These are phyloP conservation scores for Tripterygium wilfordii DNA, from an alignment of 177 flowering plant species.

Conservation along the genomic window DNA sequence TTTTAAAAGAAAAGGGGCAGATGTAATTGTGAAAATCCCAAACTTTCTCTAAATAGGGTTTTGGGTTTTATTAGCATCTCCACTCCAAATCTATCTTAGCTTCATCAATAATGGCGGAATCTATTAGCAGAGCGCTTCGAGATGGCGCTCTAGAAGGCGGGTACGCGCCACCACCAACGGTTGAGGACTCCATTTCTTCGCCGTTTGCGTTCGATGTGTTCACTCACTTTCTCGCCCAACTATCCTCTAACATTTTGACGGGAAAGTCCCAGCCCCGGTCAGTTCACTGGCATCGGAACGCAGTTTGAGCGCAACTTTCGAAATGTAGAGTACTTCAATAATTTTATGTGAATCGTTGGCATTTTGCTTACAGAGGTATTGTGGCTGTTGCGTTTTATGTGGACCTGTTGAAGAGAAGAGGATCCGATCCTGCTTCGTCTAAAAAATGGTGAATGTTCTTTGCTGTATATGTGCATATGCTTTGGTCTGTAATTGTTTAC, in stretches of 20 bases:
- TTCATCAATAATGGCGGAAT: slow-evolving; percentile 55
- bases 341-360: no score
- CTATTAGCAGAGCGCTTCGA: slow-evolving; percentile 63
- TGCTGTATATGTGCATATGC: background rate
- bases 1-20: background rate
- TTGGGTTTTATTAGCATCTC: background rate
- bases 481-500: no score
- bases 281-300: no score
- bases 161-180: slow-evolving; percentile 75
- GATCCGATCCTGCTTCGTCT: slow-evolving; percentile 30
- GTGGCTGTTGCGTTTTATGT: slow-evolving; percentile 60
- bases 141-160: slow-evolving; percentile 86
- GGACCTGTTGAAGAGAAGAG: slow-evolving; percentile 50
- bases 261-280: slow-evolving; percentile 70
- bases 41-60: background rate
- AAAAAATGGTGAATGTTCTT: slow-evolving; percentile 42
- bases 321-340: no score
- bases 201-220: slow-evolving; percentile 64
- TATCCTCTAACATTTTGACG: slow-evolving; percentile 44
- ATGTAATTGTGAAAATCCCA: background rate
- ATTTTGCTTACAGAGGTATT: slow-evolving; percentile 67
- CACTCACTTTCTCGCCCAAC: slow-evolving; percentile 46
- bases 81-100: background rate
- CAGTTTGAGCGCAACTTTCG: no score
- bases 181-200: slow-evolving; percentile 50